Evolutionary conservation across 768 basidiomycete genomes (phyloP), one percentile per base, ranked within the genome.

Genomic region (Tulasnella sp.): DNA sequence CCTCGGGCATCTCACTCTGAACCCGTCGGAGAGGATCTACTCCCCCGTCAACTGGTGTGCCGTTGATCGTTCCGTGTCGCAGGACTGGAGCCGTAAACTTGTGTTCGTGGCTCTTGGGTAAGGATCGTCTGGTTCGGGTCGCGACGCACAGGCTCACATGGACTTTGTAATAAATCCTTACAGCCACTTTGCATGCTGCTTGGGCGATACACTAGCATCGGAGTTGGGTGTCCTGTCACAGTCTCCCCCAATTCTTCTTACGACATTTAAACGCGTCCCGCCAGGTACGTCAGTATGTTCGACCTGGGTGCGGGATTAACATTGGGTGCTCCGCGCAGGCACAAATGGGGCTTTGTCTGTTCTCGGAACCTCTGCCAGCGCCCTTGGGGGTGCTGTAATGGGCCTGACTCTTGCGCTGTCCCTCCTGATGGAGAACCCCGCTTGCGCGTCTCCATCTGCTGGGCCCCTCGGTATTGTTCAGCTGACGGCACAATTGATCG

Each of bases 191-290:
- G 90, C 91, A 2, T 95, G 93, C 82, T 94, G 92, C 81, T 85
- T 96, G 11, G 96, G 93, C 6, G 96, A 97, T 80, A 97, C 96
- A 0, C 88, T 98, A 1, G 95, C 95, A 0, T 96, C 94, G 11
- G 96, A 97, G 83, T 87, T 97, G 31, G 96, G 96, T 40, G 95
- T 97, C 78, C 86, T 97, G 58, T 91, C 94, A 34, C 82, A 81
- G 45, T 85, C 87, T 17, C 86, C 86, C 3, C 93, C 96, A 40
- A 34, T 90, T 68, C 88, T 97, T 40, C 88, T 97, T 79, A 96
- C 94, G 5, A 95, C 92, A 4, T 82, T 91, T 73, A 87, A 86
- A 79, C 79, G 83, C 0, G 93, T 95, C 0, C 95, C 95, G 1
- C 90, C 91, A 1, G 96, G 72, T 74, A 31, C 8, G 68, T 36